Base-by-base conservation (phyloP, 192 early-diverging fungal genomes). In the Chytriomyces hyalinus region DNA sequence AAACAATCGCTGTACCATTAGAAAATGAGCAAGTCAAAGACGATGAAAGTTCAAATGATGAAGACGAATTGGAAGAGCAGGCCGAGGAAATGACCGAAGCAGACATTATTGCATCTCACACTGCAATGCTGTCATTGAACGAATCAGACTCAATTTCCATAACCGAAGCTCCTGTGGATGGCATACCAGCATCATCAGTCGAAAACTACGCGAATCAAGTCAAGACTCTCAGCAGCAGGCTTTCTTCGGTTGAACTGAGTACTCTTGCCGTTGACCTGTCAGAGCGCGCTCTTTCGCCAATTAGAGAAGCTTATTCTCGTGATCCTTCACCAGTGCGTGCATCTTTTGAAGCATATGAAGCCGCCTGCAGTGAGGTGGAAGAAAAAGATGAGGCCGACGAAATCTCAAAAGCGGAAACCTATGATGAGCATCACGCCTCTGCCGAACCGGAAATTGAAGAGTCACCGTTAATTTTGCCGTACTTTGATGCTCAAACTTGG, bases 401-500 rank as follows among this genome's bases (percentile, higher is more conserved):
- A 6, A 0, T 48, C 15, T 15, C 22, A 15, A 15, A 15, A 22
- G 4, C 8, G 11, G 20, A 43, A 13, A 51, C 49, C 69, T 36
- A 15, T 49, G 13, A 59, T 53, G 6, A 43, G 22, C 44, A 20
- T 36, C 36, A 36, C 36, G 36, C 3, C 36, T 36, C 36, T 36
- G 36, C 36, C 36, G 36, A 36, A n/a, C 9, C 22, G n/a, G 43
- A 10, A 20, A 43, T 59, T 20, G 17, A 70, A 20, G 36, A 65
- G 63, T 26, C 63, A 22, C 13, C 36, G 10, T 26, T 26, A 26
- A 11, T 65, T 65, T 26, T 73, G 36, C 72, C 72, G 15, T 5
- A 15, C 46, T 20, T 73, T 10, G 61, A 73, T 17, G 72, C 72
- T 46, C 24, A 73, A 9, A 28, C 22, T 5, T 73, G 72, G 72